A percentile compares a stretch with the other conserved stretches of the same genome.
phyloP scores from a whole-genome alignment of 805 yeast species.

The Komagataella mondaviorum region DNA sequence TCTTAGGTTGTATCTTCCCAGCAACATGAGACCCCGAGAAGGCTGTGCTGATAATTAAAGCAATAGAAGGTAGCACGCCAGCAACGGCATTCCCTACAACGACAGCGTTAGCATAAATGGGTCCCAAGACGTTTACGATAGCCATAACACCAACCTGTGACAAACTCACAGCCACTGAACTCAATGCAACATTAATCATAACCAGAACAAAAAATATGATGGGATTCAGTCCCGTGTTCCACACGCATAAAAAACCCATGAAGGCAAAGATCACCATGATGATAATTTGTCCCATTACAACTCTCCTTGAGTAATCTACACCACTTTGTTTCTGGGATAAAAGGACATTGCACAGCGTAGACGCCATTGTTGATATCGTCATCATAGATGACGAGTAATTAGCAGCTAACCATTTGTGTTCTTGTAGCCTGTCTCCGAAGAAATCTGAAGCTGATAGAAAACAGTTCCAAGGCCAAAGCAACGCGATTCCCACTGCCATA shows the following conservation, averaged over 20 bases:
- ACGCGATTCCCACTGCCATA: conserved; percentile 57
- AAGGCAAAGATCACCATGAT: conserved; percentile 44
- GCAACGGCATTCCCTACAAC: conserved; percentile 95
- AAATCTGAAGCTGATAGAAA: conserved; percentile 78
- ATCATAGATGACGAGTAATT: conserved; percentile 75
- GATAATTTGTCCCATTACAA: conserved; percentile 43
- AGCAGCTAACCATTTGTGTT: conserved; percentile 33
- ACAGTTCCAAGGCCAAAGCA: conserved; percentile 96
- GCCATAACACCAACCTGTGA: conserved; percentile 91
- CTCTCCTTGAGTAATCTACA: conserved; percentile 41
- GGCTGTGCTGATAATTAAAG: conserved; percentile 35
- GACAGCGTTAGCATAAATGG: conserved; percentile 72
- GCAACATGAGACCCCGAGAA: background rate
- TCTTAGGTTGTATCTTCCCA: background rate
- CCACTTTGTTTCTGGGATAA: conserved; percentile 55
- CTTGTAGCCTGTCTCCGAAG: conserved; percentile 47
- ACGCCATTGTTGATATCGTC: conserved; percentile 67
- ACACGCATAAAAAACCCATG: conserved; percentile 38
- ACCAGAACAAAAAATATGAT: conserved; percentile 33
- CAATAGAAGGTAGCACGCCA: conserved; percentile 80
- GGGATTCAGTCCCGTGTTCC: conserved; percentile 20
- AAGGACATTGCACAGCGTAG: conserved; percentile 43
- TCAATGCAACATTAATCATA: conserved; percentile 47
- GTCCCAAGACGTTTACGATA: conserved; percentile 61
- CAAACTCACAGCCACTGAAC: conserved; percentile 66